Base-by-base conservation (phyloP, 2,329 filamentous ascomycete species). In the Gnomoniopsis smithogilvyi region DNA sequence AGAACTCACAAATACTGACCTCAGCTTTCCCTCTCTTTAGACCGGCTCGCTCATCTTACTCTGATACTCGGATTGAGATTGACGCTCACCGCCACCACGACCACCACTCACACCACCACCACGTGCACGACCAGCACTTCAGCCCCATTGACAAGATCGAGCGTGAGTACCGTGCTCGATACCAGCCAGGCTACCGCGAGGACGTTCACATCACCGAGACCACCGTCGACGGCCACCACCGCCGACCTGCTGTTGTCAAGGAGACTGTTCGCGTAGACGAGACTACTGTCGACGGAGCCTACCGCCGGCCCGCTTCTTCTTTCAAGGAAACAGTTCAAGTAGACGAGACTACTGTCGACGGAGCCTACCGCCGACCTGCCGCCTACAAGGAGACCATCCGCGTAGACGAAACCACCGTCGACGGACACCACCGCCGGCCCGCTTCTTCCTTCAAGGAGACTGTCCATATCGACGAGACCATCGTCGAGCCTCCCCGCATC, bases 31-130 rank as follows among this genome's bases (percentile, higher is more conserved):
- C 26, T 21, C 54, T 63, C 64, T 62, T 62, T 66, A 76, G 71
- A 68, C 76, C 75, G 69, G 24, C 45, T 19, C 70, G 67, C 52
- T 68, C 69, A 59, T 69, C 66, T 69, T 86, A 85, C 78, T 78
- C 81, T 69, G 84, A 88, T 74, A 81, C 84, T 73, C 84, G 85
- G 73, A 76, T 90, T 74, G 84, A 91, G 76, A 78, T 87, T 71
- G 81, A 90, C 73, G 69, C 68, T 64, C 80, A 59, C 49, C 56
- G 52, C 7, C 56, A 51, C 33, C 55, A 34, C 64, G 74, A 77
- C 70, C 72, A 76, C 63, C 75, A 53, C 26, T 46, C 49, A 24
- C 55, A 52, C 19, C 51, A 62, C 21, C 51, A 62, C 17, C 50
- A 46, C 34, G 51, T 19, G 19, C 26, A 34, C 14, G 53, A 51